Percentiles rank a stretch among this genome's conserved stretches.
Evolutionary conservation across 192 early-diverging fungal genomes (phyloP).

Genomic region (Haplosporangium gracile): DNA sequence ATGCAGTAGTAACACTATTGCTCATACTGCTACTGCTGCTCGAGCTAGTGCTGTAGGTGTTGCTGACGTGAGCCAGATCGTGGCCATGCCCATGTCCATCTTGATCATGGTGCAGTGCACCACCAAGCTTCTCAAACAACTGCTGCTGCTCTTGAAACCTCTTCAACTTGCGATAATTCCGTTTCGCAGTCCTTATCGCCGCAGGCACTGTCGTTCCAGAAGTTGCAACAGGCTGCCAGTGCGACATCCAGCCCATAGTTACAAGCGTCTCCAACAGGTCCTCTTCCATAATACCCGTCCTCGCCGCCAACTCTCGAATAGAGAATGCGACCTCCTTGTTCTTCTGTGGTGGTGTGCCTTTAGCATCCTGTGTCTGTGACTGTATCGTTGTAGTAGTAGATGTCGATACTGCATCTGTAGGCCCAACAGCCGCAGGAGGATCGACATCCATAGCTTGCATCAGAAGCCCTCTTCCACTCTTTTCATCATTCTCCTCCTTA

Average conservation of each 20-base stretch:
- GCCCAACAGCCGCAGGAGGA: not conserved
- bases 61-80: not conserved
- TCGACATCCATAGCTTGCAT: constrained; percentile 16
- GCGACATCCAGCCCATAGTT: constrained; percentile 67
- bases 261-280: constrained; percentile 78
- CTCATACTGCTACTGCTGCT: not conserved
- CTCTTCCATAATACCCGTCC: constrained; percentile 78
- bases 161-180: constrained; percentile 30
- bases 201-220: not conserved
- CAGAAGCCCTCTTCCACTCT: not conserved
- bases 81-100: not conserved
- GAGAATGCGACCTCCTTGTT: constrained; percentile 51
- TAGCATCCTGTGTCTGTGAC: not conserved
- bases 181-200: constrained; percentile 28
- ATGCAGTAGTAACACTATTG: not conserved
- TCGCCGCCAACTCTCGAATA: constrained; percentile 63
- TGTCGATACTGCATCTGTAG: not conserved
- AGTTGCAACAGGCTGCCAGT: constrained; percentile 56
- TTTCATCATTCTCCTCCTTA: not conserved
- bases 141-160: constrained; percentile 49
- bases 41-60: too few species aligned
- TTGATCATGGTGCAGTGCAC: not conserved
- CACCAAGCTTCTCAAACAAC: constrained; percentile 27
- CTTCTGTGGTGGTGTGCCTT: not conserved
- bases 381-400: not conserved